A percentile compares a stretch with the other conserved stretches of the same genome.
These are phyloP conservation scores for Hortaea werneckii DNA, from an alignment of 2,329 filamentous ascomycete genomes.

Conservation along the genomic window DNA sequence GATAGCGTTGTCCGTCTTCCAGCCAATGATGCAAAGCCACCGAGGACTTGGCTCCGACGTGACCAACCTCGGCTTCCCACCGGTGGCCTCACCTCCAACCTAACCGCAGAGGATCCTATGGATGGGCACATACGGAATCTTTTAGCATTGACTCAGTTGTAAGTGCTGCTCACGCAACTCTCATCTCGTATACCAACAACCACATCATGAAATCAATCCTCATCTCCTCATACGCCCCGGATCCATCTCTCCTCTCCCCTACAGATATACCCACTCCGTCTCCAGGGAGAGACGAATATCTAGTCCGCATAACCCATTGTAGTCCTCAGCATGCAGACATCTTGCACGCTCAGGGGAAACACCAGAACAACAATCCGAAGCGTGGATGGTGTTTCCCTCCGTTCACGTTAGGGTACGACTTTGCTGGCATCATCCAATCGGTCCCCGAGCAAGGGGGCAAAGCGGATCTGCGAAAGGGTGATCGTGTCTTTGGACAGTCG, in stretches of 20 bases:
- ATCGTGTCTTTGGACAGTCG: constrained; percentile 44
- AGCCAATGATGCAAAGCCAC: background rate
- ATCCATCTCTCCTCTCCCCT: constrained; percentile 19
- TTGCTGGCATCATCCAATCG: constrained; percentile 43
- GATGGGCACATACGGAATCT: too few relatives aligned
- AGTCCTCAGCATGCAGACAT: constrained; percentile 53
- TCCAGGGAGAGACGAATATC: constrained; percentile 27
- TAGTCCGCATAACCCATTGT: constrained; percentile 44
- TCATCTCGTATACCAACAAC: too few relatives aligned
- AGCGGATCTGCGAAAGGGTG: constrained; percentile 34
- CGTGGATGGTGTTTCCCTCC: constrained; percentile 45
- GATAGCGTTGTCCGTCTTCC: background rate
- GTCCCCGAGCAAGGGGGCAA: constrained; percentile 20
- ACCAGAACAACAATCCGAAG: constrained; percentile 46
- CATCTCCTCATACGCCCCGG: constrained; percentile 27
- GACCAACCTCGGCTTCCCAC: too few relatives aligned
- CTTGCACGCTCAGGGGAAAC: constrained; percentile 48
- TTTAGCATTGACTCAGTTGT: too few relatives aligned
- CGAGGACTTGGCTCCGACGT: too few relatives aligned
- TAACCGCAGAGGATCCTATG: too few relatives aligned
- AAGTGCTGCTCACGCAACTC: too few relatives aligned
- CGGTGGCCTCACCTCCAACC: too few relatives aligned
- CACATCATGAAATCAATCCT: constrained; percentile 33
- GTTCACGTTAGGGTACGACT: constrained; percentile 52
- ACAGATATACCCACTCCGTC: constrained; percentile 24